A percentile compares a stretch with the other conserved stretches of the same genome.
Conservation (phyloP, 2,329 filamentous ascomycete genomes). For the Colletotrichum lindemuthianum region DNA sequence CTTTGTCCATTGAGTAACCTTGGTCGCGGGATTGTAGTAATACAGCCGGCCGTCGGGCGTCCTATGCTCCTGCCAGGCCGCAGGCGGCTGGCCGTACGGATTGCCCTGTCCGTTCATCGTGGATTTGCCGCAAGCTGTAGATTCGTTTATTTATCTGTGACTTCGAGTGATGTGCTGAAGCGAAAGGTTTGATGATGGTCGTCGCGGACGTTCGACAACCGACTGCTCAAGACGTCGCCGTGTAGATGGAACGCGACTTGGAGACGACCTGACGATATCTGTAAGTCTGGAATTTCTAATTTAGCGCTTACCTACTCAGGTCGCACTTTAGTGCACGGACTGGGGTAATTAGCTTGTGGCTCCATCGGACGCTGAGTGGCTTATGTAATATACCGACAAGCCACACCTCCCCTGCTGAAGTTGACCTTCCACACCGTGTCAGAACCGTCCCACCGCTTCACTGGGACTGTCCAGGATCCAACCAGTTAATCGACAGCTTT, state of each 20-base stretch:
- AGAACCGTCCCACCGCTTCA: background rate
- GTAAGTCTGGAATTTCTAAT: constrained; percentile 22
- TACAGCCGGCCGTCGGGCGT: constrained; percentile 86
- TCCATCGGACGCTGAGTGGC: background rate
- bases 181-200: background rate
- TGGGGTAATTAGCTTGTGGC: constrained; percentile 14
- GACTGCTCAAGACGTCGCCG: constrained; percentile 4
- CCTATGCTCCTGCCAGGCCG: constrained; percentile 82
- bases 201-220: background rate
- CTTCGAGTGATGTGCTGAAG: background rate
- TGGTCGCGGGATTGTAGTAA: constrained; percentile 89
- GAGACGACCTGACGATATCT: constrained; percentile 32
- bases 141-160: no score
- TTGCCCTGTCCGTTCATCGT: constrained; percentile 69
- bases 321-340: constrained; percentile 21
- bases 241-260: constrained; percentile 20
- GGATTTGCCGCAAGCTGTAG: background rate
- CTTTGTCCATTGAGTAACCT: constrained; percentile 93
- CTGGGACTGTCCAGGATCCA: constrained; percentile 4
- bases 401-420: constrained; percentile 6
- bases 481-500: no score
- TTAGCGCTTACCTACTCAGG: constrained; percentile 6
- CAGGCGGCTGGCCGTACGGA: constrained; percentile 57
- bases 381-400: background rate
- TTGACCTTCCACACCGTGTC: constrained; percentile 13